Evolutionary conservation across 768 basidiomycete species (phyloP).

Genomic region (Rickenella mellea): DNA sequence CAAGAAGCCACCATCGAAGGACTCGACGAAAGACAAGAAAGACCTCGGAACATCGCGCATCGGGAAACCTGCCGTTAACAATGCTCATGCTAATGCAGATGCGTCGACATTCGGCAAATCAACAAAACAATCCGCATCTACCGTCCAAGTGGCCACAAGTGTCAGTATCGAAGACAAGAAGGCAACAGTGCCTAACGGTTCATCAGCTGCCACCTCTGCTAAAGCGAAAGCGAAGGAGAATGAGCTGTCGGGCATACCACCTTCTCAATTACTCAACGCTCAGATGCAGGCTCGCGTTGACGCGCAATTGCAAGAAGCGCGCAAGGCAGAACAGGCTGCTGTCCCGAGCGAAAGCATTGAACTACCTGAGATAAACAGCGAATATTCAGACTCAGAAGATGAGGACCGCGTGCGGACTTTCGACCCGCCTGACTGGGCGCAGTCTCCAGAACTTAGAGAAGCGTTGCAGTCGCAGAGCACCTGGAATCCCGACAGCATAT

Average conservation of each 20-base stretch:
- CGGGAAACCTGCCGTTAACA: slow-evolving; percentile 16
- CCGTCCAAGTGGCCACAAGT: slow-evolving; percentile 18
- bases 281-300: slow-evolving; percentile 68
- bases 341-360: slow-evolving; percentile 76
- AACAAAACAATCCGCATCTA: slow-evolving; percentile 24
- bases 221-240: slow-evolving; percentile 38
- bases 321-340: slow-evolving; percentile 31
- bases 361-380: slow-evolving; percentile 91
- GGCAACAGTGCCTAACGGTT: slow-evolving; percentile 21
- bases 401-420: slow-evolving; percentile 70
- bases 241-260: slow-evolving; percentile 34
- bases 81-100: slow-evolving; percentile 1
- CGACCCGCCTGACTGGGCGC: slow-evolving; percentile 81
- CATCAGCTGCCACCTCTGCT: slow-evolving; percentile 27
- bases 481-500: slow-evolving; percentile 87
- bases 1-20: slow-evolving; percentile 56
- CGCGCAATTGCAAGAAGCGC: slow-evolving; percentile 54
- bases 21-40: slow-evolving; percentile 46
- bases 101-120: slow-evolving; percentile 15
- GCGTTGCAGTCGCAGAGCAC: slow-evolving; percentile 75
- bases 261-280: slow-evolving; percentile 52
- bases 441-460: slow-evolving; percentile 76
- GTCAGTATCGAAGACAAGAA: slow-evolving; percentile 24
- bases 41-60: slow-evolving; percentile 18
- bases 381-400: slow-evolving; percentile 95